Evolutionary conservation across 129 eudicot genomes (phyloP).

Genomic region (Flaveria robusta): DNA sequence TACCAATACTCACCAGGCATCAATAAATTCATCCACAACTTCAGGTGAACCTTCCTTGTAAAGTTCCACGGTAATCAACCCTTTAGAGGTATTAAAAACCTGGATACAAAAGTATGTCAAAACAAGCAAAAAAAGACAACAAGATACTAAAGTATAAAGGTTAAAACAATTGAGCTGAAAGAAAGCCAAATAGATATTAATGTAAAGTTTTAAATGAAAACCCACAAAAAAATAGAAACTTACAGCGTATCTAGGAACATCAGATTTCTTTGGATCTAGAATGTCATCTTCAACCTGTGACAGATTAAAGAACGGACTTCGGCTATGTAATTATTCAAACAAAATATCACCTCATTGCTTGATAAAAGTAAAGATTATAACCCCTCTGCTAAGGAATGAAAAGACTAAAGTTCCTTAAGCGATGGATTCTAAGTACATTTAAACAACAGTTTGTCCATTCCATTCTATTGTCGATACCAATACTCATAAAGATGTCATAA

Average conservation of each 20-base stretch:
- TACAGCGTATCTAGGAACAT: conserved; percentile 75
- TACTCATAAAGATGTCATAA: conserved; percentile 6
- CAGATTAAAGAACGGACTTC: conserved; percentile 29
- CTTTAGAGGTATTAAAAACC: conserved; percentile 85
- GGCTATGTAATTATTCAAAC: not conserved
- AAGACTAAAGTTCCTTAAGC: not conserved
- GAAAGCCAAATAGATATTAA: conserved; percentile 5
- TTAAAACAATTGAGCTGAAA: not conserved
- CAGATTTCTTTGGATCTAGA: conserved; percentile 59
- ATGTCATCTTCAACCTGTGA: conserved; percentile 54
- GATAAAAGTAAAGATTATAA: not conserved
- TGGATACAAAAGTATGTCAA: conserved; percentile 34
- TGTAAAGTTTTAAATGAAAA: not conserved
- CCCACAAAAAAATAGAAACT: conserved; percentile 33
- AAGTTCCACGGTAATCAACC: conserved; percentile 78
- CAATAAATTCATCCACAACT: conserved; percentile 74
- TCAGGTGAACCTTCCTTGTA: conserved; percentile 94
- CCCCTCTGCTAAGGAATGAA: not conserved
- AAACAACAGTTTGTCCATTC: conserved; percentile 1
- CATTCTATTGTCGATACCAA: conserved; percentile 7
- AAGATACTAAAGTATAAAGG: conserved; percentile 6
- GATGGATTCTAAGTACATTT: conserved; percentile 1
- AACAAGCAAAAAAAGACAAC: conserved; percentile 6
- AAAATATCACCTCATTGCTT: conserved; percentile 17
- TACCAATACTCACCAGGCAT: conserved; percentile 59